Conservation (phyloP, 2,329 filamentous ascomycete genomes). For the Hortaea sp. region DNA sequence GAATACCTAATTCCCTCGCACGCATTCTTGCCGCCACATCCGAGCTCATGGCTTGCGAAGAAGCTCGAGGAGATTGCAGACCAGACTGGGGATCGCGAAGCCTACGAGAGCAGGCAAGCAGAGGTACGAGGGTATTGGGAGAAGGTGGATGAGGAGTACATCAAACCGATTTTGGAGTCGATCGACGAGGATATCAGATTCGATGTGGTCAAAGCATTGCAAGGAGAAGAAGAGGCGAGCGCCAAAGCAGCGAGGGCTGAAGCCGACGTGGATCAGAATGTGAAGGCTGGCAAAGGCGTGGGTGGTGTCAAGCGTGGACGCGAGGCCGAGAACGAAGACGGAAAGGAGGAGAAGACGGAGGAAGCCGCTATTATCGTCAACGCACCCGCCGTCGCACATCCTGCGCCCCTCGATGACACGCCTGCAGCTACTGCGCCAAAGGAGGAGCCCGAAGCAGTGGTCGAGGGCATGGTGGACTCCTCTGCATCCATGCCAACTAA, state of each 20-base stretch:
- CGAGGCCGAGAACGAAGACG: not conserved
- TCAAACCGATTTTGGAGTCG: constrained; percentile 55
- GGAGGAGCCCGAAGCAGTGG: constrained; percentile 2
- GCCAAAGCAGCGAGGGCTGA: constrained; percentile 23
- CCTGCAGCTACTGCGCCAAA: constrained; percentile 2
- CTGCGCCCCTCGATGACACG: constrained; percentile 3
- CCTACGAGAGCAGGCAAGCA: constrained; percentile 57
- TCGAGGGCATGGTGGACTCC: constrained; percentile 2
- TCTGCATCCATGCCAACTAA: not conserved
- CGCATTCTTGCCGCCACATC: constrained; percentile 84
- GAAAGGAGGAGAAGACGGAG: constrained; percentile 17
- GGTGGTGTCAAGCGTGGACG: constrained; percentile 1
- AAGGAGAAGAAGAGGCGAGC: constrained; percentile 29
- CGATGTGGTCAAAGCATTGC: constrained; percentile 53
- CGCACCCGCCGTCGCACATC: constrained; percentile 6
- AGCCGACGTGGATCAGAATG: constrained; percentile 24
- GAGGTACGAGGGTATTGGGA: constrained; percentile 78
- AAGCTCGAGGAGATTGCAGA: constrained; percentile 71
- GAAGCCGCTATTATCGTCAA: constrained; percentile 23
- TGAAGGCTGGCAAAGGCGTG: constrained; percentile 5
- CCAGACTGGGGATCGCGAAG: constrained; percentile 60
- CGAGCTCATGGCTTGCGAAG: constrained; percentile 73
- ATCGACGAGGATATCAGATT: constrained; percentile 55
- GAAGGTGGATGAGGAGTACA: constrained; percentile 66
- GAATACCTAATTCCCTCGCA: constrained; percentile 95